Evolutionary conservation across 2,329 filamentous ascomycete genomes (phyloP), one percentile per base, ranked within the genome.

Genomic region (Zasmidium cellare): DNA sequence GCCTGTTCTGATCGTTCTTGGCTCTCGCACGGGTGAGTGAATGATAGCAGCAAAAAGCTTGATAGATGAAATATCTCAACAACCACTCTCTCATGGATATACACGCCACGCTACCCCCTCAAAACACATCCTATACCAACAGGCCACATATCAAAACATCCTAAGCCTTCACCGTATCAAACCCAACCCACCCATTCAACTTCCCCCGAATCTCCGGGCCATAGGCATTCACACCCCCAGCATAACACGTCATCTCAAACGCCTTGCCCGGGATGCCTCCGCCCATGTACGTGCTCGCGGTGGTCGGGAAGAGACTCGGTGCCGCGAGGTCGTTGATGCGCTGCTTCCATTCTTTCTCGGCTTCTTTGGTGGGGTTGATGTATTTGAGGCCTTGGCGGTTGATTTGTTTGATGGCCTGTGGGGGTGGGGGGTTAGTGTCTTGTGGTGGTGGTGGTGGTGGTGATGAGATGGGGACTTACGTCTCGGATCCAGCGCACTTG

Each of bases 401-500:
- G 51, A 68, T 61, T 44, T 65, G 59, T 53, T 65, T 66, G 45
- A 71, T 67, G 14, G 64, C 67, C 35, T 41, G 16, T 31, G 7
- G 7, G 35, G n/a, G 16, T 9, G 35, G 16, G 16, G 3, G 35
- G 35, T 41, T 5, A 41, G 12, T 41, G 35, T 14, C 35, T 9
- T 16, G 12, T 9, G 16, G 5, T 9, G 7, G 25, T 28, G 6
- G 11, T 28, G 25, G 25, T 6, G 5, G 25, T 16, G 16, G 3
- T 41, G n/a, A n/a, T n/a, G n/a, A n/a, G n/a, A n/a, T 18, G 35
- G 11, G 6, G 3, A n/a, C 35, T 41, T 41, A 41, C 35, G 16
- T 69, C 63, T 20, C 62, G 56, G 52, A 72, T 69, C 75, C 75
- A 79, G 44, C 76, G 70, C 12, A 70, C 75, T 58, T 79, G 76